phyloP scores from a whole-genome alignment of 192 early-diverging fungal genomes.

The Diversispora epigaea region DNA sequence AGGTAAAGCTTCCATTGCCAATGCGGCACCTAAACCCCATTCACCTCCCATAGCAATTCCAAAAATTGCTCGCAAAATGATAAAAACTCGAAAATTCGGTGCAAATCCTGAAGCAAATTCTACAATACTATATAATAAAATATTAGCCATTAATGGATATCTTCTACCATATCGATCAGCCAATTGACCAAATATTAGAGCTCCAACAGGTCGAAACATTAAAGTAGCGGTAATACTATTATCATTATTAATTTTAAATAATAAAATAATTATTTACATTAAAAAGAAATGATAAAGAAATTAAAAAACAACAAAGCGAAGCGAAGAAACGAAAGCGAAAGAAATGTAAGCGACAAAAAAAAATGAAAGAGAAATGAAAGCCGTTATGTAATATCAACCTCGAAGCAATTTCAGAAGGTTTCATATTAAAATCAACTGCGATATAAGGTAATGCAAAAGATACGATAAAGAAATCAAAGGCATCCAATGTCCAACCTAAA shows the following conservation, averaged over 20 bases:
- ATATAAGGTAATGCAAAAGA: conserved; percentile 57
- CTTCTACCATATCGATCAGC: conserved; percentile 69
- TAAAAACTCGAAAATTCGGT: conserved; percentile 58
- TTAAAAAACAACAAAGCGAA: background rate
- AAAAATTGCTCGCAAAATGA: conserved; percentile 60
- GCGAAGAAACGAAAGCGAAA: background rate
- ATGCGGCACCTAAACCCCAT: conserved; percentile 70
- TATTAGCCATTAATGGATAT: conserved; percentile 66
- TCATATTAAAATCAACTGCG: conserved; percentile 54
- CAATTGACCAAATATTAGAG: conserved; percentile 66
- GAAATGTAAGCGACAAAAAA: background rate
- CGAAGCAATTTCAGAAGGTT: conserved; percentile 55
- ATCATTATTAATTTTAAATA: background rate
- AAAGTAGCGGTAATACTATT: conserved; percentile 67
- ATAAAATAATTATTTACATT: background rate
- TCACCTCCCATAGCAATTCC: conserved; percentile 73
- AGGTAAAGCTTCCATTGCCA: conserved; percentile 73
- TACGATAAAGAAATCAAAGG: conserved; percentile 71
- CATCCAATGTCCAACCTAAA: conserved; percentile 73
- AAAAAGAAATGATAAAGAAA: background rate
- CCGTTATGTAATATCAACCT: conserved; percentile 3
- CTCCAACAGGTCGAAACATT: conserved; percentile 71
- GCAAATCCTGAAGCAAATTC: conserved; percentile 69
- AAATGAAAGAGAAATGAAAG: background rate
- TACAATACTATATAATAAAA: conserved; percentile 59